Evolutionary conservation across 805 yeast species (phyloP).

Genomic region (Brettanomyces bruxellensis): DNA sequence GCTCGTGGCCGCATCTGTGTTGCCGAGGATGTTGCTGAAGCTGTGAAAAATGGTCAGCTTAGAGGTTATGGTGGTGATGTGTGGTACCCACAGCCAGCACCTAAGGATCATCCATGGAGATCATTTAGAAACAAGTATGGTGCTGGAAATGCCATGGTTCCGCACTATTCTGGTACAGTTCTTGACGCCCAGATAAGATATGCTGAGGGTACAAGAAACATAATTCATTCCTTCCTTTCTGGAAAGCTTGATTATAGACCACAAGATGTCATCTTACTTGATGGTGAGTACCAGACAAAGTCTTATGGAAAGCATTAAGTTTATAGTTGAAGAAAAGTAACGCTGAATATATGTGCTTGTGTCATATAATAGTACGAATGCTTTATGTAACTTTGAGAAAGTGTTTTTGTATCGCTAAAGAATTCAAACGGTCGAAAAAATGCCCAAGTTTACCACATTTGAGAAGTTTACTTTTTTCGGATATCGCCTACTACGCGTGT

Average conservation of each 20-base stretch:
- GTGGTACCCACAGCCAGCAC: slow-evolving; percentile 82
- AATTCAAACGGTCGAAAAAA: too few species aligned
- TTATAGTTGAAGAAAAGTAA: too few species aligned
- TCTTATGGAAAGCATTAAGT: slow-evolving; percentile 44
- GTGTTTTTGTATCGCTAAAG: too few species aligned
- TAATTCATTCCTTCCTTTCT: slow-evolving; percentile 53
- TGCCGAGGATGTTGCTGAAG: slow-evolving; percentile 47
- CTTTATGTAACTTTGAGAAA: too few species aligned
- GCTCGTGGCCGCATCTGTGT: slow-evolving; percentile 84
- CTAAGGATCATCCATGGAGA: slow-evolving; percentile 72
- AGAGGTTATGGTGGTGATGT: slow-evolving; percentile 69
- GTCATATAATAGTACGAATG: too few species aligned
- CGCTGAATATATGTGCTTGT: too few species aligned
- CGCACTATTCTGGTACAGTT: slow-evolving; percentile 73
- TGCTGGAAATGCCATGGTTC: slow-evolving; percentile 80
- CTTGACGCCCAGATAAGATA: slow-evolving; percentile 74
- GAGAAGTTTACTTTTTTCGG: too few species aligned
- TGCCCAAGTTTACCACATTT: too few species aligned
- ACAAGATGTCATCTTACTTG: slow-evolving; percentile 63
- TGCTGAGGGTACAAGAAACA: slow-evolving; percentile 58
- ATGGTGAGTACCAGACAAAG: slow-evolving; percentile 66
- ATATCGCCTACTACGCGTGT: too few species aligned
- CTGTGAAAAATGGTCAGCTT: slow-evolving; percentile 55
- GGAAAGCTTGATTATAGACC: slow-evolving; percentile 62
- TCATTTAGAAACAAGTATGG: slow-evolving; percentile 53